Evolutionary conservation across 2,329 filamentous ascomycete genomes (phyloP).

Genomic region (Fusarium chlamydosporum): DNA sequence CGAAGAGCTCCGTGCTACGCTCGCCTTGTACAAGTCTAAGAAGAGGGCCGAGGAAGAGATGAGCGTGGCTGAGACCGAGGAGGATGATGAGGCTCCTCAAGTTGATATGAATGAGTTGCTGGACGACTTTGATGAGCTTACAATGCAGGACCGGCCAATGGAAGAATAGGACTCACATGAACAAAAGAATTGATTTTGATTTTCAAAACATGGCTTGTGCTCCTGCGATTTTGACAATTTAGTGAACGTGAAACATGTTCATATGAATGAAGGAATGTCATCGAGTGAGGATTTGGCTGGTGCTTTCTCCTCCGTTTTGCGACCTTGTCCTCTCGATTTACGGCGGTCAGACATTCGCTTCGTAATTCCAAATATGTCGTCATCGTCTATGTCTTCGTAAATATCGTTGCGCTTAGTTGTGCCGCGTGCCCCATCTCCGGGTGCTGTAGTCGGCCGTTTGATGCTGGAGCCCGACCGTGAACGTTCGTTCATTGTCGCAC

Average conservation of each 20-base stretch:
- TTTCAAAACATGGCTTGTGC: neutral
- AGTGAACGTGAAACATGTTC: constrained; percentile 17
- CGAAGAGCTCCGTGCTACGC: constrained; percentile 83
- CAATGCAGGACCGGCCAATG: constrained; percentile 53
- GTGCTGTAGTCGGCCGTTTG: constrained; percentile 22
- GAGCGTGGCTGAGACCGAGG: constrained; percentile 75
- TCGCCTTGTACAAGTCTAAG: constrained; percentile 86
- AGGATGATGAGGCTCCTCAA: constrained; percentile 75
- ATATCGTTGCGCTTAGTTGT: constrained; percentile 4
- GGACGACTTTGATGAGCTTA: constrained; percentile 92
- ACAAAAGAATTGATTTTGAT: constrained; percentile 47
- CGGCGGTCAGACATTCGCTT: constrained; percentile 52
- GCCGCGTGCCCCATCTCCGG: constrained; percentile 1
- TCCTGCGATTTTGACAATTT: neutral
- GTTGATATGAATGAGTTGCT: constrained; percentile 86
- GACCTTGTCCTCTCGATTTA: constrained; percentile 52
- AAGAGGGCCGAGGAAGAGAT: constrained; percentile 71
- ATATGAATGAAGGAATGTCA: constrained; percentile 58
- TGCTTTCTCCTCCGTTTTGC: constrained; percentile 35
- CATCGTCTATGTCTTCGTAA: constrained; percentile 49
- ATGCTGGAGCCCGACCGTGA: constrained; percentile 6
- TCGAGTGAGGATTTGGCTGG: constrained; percentile 44
- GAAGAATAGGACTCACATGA: constrained; percentile 54
- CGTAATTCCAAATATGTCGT: constrained; percentile 56
- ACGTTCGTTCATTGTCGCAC: constrained; percentile 19